These are phyloP conservation scores for Neocallimastix lanati DNA, from an alignment of 192 early-diverging fungal species.

Conservation along the genomic window DNA sequence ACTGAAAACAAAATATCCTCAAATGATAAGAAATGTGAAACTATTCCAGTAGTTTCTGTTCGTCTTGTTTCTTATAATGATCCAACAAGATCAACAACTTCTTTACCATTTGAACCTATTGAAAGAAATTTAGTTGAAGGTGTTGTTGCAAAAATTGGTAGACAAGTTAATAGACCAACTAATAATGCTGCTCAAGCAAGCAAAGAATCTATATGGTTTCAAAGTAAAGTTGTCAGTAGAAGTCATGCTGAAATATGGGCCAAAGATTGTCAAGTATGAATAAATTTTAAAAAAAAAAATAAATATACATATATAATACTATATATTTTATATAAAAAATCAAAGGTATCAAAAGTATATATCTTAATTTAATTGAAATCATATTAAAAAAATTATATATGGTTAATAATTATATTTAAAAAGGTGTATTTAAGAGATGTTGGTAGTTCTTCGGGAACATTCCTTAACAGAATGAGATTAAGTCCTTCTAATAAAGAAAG, in stretches of 20 bases:
- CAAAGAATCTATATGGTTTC: constrained; percentile 49
- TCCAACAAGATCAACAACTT: neutral
- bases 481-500: constrained; percentile 73
- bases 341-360: too few relatives aligned
- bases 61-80: neutral
- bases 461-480: constrained; percentile 89
- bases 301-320: too few relatives aligned
- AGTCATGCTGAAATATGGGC: constrained; percentile 87
- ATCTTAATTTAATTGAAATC: too few relatives aligned
- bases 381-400: too few relatives aligned
- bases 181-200: neutral
- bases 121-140: neutral
- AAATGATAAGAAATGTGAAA: neutral
- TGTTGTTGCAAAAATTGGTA: neutral
- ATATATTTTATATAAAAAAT: too few relatives aligned
- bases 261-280: constrained; percentile 47
- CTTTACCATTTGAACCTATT: neutral
- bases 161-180: neutral
- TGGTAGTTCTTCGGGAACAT: constrained; percentile 93
- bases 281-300: too few relatives aligned
- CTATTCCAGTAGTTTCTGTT: neutral
- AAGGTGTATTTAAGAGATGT: constrained; percentile 87
- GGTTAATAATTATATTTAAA: neutral
- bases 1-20: neutral
- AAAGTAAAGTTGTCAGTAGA: constrained; percentile 83